Percentiles rank a stretch among this genome's conserved stretches.
Evolutionary conservation across 179 eudicot species (phyloP).

Genomic region (Carnegiea gigantea): DNA sequence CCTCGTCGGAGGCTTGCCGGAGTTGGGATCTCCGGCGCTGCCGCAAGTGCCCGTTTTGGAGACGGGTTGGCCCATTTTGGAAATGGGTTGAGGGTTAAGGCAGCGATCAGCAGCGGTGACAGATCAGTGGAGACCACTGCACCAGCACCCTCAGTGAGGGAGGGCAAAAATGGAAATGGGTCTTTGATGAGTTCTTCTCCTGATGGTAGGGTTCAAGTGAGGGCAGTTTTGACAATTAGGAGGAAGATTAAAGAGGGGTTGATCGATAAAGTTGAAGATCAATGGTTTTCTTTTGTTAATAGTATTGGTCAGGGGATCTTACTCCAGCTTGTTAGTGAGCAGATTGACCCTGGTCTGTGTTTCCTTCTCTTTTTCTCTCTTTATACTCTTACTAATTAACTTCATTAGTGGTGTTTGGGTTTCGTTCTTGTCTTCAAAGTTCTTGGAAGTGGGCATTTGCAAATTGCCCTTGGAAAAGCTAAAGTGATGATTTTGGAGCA

Average conservation of each 20-base stretch:
- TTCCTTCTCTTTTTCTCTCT: neutral
- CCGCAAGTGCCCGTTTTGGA: neutral
- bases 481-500: neutral
- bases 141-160: constrained; percentile 16
- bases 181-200: constrained; percentile 10
- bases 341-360: constrained; percentile 67
- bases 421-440: neutral
- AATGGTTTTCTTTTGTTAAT: constrained; percentile 58
- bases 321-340: constrained; percentile 74
- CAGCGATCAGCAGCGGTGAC: constrained; percentile 64
- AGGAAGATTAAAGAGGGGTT: constrained; percentile 71
- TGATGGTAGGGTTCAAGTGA: constrained; percentile 41
- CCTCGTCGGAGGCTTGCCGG: constrained; percentile 33
- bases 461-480: neutral
- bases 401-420: neutral
- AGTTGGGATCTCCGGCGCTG: constrained; percentile 27
- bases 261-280: constrained; percentile 65
- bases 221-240: constrained; percentile 62
- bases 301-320: constrained; percentile 68
- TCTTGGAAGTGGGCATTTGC: neutral
- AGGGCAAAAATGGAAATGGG: constrained; percentile 20
- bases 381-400: neutral
- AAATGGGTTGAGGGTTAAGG: constrained; percentile 33
- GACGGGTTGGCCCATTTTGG: neutral
- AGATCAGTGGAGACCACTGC: constrained; percentile 31